Evolutionary conservation across 129 eudicot genomes (phyloP), one percentile per base, ranked within the genome.

Genomic region (Deinandra increscens): DNA sequence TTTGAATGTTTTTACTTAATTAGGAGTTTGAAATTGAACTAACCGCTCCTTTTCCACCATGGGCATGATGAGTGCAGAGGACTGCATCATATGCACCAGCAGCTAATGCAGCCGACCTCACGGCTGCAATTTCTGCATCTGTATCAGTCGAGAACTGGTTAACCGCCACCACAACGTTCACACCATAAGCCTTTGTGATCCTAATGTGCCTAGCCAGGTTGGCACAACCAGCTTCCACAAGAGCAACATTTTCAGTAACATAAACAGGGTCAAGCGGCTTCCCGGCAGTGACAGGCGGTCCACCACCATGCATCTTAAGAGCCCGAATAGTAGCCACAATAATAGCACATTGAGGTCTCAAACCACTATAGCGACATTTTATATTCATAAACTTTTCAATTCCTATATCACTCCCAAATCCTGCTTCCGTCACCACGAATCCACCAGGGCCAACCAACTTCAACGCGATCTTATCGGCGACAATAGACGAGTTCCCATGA

Each of bases 1-100:
- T 5, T 7, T 0, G 1, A 26, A 6, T 58, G 29, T 58, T 0
- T 7, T 58, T 9, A 58, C 20, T 58, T 29, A 0, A 13, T 29
- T 50, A 50, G 10, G n/a, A 15, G 56, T 50, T 50, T 50, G 23
- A 26, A 18, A 50, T 15, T 17, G 12, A 17, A 87, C 96, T 89
- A 53, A 94, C 97, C 86, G 97, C 97, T 82, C 99, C 97, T 90
- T 90, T 90, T 71, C 99, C 99, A 78, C 97, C 99, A 78, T 94
- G 97, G 5, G 99, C 97, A 70, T 94, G 99, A 74, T 94, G 99
- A 65, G 86, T 83, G 67, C 99, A 94, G 80, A 94, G 86, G 19
- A 94, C 97, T 12, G 99, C 96, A 77, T 94, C 99, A 84, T 90
- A 94, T 3, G 99, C 99, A 48, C 99, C 99, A 4, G 97, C 99